Base-by-base conservation (phyloP, 495 filamentous ascomycete genomes). In the Neurospora pannonica region DNA sequence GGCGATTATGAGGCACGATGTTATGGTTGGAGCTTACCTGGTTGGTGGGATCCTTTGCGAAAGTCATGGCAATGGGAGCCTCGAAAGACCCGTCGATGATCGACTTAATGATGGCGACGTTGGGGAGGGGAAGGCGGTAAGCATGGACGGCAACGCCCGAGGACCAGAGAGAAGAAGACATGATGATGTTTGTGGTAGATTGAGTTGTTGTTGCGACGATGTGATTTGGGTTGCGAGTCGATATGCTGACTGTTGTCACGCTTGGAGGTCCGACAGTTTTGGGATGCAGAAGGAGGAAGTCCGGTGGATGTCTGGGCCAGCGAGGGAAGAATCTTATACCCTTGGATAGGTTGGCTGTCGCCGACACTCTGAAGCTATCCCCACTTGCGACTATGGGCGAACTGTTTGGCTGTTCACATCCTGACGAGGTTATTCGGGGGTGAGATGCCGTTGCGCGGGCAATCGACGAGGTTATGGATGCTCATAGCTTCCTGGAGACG, bases 1-100 rank as follows among this genome's bases (percentile, higher is more conserved):
- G 1, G 10, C 6, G 2, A 24, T 54, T 2, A 21, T 0, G 9
- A 15, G 5, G 21, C n/a, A 0, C 5, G 2, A 8, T 34, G 11
- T 0, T 17, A 8, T 34, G 0, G 2, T 15, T 0, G 6, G 6
- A 9, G 9, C 54, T 62, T 1, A 62, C 54, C 28, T 34, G 2
- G 2, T 4, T 4, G 28, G 15, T 2, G 3, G 28, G 28, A 54
- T 54, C 10, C 54, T 31, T 24, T 5, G 24, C 11, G 11, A 13
- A 0, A 31, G 13, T 17, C 13, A 62, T 31, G 4, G 21, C 46
- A 54, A 54, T 31, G 1, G 11, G 54, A 17, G 24, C 54, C 24
- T 62, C 54, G 13, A 62, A 31, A 24, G 54, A 31, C 7, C 54
- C 54, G 28, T 34, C 1, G 13, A 34, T 8, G 6, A 62, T 62